phyloP scores from a whole-genome alignment of 805 yeast genomes.

The Isabelozyma pseudorhagii region DNA sequence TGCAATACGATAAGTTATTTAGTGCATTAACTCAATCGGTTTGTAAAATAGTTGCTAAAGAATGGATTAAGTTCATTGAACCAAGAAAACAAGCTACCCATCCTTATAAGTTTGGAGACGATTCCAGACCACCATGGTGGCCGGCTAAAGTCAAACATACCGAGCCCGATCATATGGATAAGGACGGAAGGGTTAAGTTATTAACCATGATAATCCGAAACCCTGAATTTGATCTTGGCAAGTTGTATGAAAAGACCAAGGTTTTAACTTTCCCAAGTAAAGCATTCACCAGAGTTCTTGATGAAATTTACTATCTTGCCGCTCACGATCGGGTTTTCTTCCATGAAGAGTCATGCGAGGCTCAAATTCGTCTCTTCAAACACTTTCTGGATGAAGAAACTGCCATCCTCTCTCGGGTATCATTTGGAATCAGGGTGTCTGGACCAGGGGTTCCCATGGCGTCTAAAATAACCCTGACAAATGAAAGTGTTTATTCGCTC shows the following conservation, averaged over 20 bases:
- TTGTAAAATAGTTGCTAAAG: conserved; percentile 62
- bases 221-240: conserved; percentile 9
- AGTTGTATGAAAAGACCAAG: conserved; percentile 4
- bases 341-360: not conserved
- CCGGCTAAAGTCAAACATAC: conserved; percentile 54
- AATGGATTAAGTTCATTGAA: conserved; percentile 64
- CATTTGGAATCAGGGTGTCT: conserved; percentile 7
- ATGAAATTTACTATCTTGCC: conserved; percentile 24
- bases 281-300: conserved; percentile 9
- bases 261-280: not conserved
- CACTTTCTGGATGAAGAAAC: conserved; percentile 3
- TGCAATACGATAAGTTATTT: conserved; percentile 15
- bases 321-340: conserved; percentile 22
- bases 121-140: conserved; percentile 68
- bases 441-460: not conserved
- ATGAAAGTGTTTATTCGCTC: not conserved
- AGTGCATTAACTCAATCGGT: conserved; percentile 17
- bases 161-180: conserved; percentile 73
- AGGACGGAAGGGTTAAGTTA: conserved; percentile 51
- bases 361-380: conserved; percentile 3
- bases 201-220: conserved; percentile 38
- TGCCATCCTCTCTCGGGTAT: not conserved
- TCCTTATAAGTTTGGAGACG: conserved; percentile 58
- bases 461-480: not conserved
- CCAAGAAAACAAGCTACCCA: conserved; percentile 61